Conservation (phyloP, 2,329 filamentous ascomycete species). For the Exophiala spinifera region DNA sequence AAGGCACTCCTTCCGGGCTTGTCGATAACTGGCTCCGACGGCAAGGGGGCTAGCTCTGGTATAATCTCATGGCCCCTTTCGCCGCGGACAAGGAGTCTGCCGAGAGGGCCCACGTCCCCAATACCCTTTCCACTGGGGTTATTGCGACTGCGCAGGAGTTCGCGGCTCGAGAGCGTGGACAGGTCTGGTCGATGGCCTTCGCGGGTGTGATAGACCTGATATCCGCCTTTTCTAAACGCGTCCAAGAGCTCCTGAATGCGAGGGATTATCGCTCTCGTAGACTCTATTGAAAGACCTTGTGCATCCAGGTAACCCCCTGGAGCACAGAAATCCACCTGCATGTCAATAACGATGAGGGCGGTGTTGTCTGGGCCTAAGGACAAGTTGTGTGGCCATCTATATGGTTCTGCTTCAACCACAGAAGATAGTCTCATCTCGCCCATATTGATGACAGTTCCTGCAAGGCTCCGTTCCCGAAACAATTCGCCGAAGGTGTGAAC, state of each 20-base stretch:
- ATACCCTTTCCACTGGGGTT: slow-evolving; percentile 53
- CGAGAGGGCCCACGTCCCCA: slow-evolving; percentile 52
- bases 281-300: slow-evolving; percentile 44
- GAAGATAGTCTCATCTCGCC: background rate
- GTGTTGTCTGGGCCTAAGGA: slow-evolving; percentile 45
- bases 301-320: slow-evolving; percentile 45
- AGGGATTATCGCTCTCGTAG: slow-evolving; percentile 40
- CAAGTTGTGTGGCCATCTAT: slow-evolving; percentile 43
- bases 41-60: slow-evolving; percentile 50
- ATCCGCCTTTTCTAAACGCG: slow-evolving; percentile 38
- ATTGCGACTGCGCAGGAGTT: slow-evolving; percentile 52
- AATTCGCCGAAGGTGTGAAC: too few relatives aligned
- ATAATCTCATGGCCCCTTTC: slow-evolving; percentile 58
- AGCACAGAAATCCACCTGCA: slow-evolving; percentile 49
- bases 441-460: background rate
- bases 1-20: slow-evolving; percentile 56
- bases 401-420: slow-evolving; percentile 9
- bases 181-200: slow-evolving; percentile 53
- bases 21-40: slow-evolving; percentile 52
- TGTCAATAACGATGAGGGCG: slow-evolving; percentile 47
- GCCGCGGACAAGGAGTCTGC: slow-evolving; percentile 57
- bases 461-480: too few relatives aligned
- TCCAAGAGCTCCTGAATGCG: slow-evolving; percentile 40
- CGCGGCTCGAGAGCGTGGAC: slow-evolving; percentile 55
- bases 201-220: slow-evolving; percentile 46